These are phyloP conservation scores for Thuidium tamariscinum DNA, from an alignment of 225 moss, liverwort and hornwort species.

Conservation along the genomic window DNA sequence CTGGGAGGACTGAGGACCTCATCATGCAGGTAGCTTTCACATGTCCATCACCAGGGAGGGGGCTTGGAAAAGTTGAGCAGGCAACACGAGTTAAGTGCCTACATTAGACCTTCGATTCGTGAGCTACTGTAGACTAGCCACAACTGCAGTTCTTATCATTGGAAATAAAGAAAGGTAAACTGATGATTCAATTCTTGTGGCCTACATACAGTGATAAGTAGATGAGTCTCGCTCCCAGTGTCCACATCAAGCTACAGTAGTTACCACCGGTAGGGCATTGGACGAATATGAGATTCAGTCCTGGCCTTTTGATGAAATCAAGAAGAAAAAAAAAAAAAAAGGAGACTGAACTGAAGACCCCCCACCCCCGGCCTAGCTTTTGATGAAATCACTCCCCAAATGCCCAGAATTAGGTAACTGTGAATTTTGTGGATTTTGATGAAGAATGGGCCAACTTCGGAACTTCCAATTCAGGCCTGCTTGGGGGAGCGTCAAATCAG, in stretches of 20 bases:
- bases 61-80: neutral
- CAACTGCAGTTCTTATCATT: neutral
- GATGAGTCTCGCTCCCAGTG: neutral
- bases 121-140: neutral
- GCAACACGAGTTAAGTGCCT: neutral
- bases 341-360: neutral
- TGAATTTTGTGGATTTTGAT: no score
- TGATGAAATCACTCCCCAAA: neutral
- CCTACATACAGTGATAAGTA: neutral
- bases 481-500: neutral
- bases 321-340: neutral
- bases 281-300: neutral
- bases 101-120: neutral
- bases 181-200: neutral
- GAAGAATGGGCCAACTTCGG: neutral
- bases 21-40: neutral
- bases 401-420: neutral
- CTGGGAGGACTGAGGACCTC: no score
- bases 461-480: neutral
- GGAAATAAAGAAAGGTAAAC: neutral
- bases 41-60: neutral
- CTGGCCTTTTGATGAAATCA: no score
- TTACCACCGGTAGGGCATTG: neutral
- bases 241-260: no score
- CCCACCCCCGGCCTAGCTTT: neutral